A percentile compares a stretch with the other conserved stretches of the same genome.
These are phyloP conservation scores for Solanum paucissectum DNA, from an alignment of 257 asterid genomes.

Conservation along the genomic window DNA sequence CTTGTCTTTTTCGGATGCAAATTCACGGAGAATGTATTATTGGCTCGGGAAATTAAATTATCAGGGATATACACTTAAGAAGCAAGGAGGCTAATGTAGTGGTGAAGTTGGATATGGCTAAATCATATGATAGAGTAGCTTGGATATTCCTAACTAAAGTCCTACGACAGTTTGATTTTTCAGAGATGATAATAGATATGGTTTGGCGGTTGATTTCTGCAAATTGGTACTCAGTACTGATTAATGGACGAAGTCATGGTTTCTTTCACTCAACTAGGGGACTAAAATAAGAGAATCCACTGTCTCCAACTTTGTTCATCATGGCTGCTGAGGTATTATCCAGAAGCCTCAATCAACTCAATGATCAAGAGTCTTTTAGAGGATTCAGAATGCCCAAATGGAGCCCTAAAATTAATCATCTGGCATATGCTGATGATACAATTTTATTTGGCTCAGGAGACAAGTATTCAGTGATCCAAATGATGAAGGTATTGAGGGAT, in stretches of 20 bases:
- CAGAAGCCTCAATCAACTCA: background rate
- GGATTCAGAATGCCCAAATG: background rate
- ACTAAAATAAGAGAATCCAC: background rate
- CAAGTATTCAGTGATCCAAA: too few species aligned
- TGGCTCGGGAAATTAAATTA: too few species aligned
- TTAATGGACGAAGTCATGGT: background rate
- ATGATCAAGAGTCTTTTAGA: background rate
- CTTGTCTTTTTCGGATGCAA: too few species aligned
- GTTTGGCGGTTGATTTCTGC: background rate
- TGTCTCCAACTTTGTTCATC: background rate
- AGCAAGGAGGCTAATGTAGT: too few species aligned
- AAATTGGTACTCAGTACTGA: background rate
- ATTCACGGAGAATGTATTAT: too few species aligned
- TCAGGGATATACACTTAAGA: too few species aligned
- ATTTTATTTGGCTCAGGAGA: background rate
- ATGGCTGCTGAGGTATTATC: background rate
- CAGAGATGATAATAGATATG: background rate
- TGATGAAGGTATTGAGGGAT: background rate
- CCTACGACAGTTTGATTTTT: background rate
- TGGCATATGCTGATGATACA: background rate
- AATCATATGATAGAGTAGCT: too few species aligned
- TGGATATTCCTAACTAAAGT: too few species aligned
- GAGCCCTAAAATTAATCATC: background rate
- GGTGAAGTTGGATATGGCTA: too few species aligned
- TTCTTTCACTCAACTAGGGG: background rate